Conservation (phyloP, 768 basidiomycete species). For the Hemileccinum impolitum region DNA sequence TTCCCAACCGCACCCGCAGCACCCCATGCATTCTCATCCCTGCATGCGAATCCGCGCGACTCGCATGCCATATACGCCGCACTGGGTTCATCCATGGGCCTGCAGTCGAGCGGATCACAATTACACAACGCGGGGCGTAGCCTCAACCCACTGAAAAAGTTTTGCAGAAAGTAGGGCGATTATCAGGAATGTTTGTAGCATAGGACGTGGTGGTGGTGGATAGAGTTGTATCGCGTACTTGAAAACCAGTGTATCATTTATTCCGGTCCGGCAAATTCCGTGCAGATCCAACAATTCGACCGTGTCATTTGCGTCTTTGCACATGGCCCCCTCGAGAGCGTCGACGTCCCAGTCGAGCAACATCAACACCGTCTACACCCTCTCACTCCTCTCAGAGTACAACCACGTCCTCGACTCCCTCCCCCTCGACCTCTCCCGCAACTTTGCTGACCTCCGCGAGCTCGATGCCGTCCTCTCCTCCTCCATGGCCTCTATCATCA, state of each 20-base stretch:
- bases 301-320: background rate
- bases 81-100: conserved; percentile 34
- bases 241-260: background rate
- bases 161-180: conserved; percentile 28
- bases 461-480: conserved; percentile 96
- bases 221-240: background rate
- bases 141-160: conserved; percentile 34
- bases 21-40: conserved; percentile 53
- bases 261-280: conserved; percentile 32
- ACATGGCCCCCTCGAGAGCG: conserved; percentile 38
- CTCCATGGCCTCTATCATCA: conserved; percentile 77
- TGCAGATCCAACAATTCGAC: background rate
- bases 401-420: conserved; percentile 91
- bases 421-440: conserved; percentile 90
- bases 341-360: conserved; percentile 27
- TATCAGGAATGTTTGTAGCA: no score
- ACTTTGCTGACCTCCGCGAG: conserved; percentile 94
- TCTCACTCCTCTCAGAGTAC: conserved; percentile 76
- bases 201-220: no score
- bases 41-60: conserved; percentile 62
- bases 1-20: conserved; percentile 54
- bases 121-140: conserved; percentile 21
- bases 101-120: conserved; percentile 23
- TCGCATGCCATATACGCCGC: conserved; percentile 56
- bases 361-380: conserved; percentile 53